phyloP scores from a whole-genome alignment of 2,329 filamentous ascomycete species.

The Neonectria ditissima region DNA sequence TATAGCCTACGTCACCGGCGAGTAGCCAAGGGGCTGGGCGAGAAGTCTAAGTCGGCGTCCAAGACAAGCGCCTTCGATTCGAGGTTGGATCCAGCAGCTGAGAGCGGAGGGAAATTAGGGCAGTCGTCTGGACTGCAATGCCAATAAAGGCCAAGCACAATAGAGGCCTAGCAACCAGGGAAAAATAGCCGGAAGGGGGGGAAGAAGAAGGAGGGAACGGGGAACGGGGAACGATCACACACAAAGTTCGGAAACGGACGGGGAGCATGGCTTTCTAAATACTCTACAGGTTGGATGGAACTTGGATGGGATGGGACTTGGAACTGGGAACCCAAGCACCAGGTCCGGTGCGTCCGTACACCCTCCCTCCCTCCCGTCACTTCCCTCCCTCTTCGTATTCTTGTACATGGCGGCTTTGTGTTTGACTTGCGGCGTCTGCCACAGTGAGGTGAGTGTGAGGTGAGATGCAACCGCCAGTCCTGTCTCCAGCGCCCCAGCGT shows the following conservation, averaged over 20 bases:
- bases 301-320: neutral
- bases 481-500: slow-evolving; percentile 14
- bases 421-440: slow-evolving; percentile 20
- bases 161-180: slow-evolving; percentile 2
- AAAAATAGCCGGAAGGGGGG: slow-evolving; percentile 21
- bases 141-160: slow-evolving; percentile 25
- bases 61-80: slow-evolving; percentile 34
- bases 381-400: slow-evolving; percentile 19
- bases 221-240: slow-evolving; percentile 6
- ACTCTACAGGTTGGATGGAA: slow-evolving; percentile 22
- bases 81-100: neutral
- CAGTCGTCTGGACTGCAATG: neutral
- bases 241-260: slow-evolving; percentile 15
- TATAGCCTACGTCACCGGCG: slow-evolving; percentile 43
- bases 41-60: slow-evolving; percentile 40
- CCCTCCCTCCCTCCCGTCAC: slow-evolving; percentile 4
- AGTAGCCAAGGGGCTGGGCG: slow-evolving; percentile 36
- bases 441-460: slow-evolving; percentile 25
- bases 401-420: slow-evolving; percentile 19
- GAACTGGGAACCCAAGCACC: slow-evolving; percentile 5
- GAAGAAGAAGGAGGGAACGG: slow-evolving; percentile 14
- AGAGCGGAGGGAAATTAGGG: neutral
- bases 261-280: slow-evolving; percentile 36
- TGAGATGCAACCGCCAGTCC: slow-evolving; percentile 23
- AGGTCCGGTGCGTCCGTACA: slow-evolving; percentile 17